Evolutionary conservation across 208 protist species (phyloP).

Genomic region (Balamuthia mandrillaris): DNA sequence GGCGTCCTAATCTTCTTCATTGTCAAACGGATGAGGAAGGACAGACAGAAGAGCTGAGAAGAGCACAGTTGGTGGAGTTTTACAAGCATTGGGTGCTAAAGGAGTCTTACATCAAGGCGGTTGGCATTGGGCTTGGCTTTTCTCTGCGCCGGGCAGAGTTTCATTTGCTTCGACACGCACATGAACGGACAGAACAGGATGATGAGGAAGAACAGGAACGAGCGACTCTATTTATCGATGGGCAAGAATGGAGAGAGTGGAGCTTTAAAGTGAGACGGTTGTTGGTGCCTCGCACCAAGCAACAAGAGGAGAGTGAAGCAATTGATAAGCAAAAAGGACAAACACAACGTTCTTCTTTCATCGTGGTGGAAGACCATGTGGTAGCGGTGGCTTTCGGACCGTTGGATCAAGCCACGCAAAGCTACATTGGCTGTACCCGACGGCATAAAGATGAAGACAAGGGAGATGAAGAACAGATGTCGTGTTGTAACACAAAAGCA

Average conservation of each 20-base stretch:
- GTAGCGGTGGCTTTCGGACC: conserved; percentile 17
- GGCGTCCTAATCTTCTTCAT: too few relatives aligned
- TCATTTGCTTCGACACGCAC: neutral
- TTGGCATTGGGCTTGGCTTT: conserved; percentile 14
- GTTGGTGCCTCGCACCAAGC: neutral
- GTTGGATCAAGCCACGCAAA: neutral
- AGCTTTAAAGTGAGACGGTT: neutral
- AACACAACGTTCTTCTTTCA: too few relatives aligned
- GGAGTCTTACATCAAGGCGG: conserved; percentile 38
- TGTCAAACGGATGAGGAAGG: too few relatives aligned
- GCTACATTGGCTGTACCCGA: neutral
- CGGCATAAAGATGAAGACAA: neutral
- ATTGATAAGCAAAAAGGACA: too few relatives aligned
- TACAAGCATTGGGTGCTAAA: conserved; percentile 28
- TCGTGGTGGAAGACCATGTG: neutral
- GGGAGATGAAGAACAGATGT: neutral
- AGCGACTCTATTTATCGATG: neutral
- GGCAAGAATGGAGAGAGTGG: neutral
- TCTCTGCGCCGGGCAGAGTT: conserved; percentile 19
- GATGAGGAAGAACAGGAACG: neutral
- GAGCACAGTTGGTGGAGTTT: too few relatives aligned
- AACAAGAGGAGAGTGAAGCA: neutral
- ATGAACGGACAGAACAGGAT: neutral
- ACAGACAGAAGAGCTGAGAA: neutral
- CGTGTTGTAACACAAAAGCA: neutral